Evolutionary conservation across 495 filamentous ascomycete genomes (phyloP).

Genomic region (Lentithecium fluviatile): DNA sequence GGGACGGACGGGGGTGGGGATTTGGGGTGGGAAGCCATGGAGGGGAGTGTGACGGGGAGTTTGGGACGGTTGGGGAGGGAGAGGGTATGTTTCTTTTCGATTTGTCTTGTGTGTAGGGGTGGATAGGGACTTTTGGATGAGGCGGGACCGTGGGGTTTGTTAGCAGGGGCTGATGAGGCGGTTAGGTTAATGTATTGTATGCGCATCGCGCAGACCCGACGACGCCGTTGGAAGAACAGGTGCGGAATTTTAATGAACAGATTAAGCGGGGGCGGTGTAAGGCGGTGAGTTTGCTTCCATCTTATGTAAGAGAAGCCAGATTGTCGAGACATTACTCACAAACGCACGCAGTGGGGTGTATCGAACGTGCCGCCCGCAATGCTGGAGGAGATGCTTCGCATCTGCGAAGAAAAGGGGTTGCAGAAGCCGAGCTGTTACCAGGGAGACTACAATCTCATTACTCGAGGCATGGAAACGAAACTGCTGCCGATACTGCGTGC

Average conservation of each 20-base stretch:
- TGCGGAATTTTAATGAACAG: constrained; percentile 2
- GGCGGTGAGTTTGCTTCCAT: constrained; percentile 2
- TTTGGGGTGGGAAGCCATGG: constrained; percentile 7
- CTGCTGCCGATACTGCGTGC: constrained; percentile 24
- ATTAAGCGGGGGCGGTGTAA: constrained; percentile 13
- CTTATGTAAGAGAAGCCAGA: not conserved
- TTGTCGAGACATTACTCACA: not conserved
- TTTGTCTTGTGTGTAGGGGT: no score
- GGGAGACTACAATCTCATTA: constrained; percentile 29
- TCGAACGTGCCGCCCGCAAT: constrained; percentile 21
- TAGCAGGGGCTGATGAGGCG: no score
- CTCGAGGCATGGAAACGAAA: constrained; percentile 23
- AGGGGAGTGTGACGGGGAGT: constrained; percentile 4
- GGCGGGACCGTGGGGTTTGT: no score
- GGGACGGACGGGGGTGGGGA: constrained; percentile 11
- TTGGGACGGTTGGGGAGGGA: constrained; percentile 5
- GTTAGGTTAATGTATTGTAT: constrained; percentile 4
- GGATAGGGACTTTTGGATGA: no score
- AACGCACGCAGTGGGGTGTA: constrained; percentile 15
- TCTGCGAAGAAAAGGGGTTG: constrained; percentile 23
- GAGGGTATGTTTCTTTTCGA: not conserved
- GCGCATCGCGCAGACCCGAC: constrained; percentile 10
- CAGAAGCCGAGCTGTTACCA: constrained; percentile 26
- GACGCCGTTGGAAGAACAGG: constrained; percentile 7
- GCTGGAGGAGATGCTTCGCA: constrained; percentile 12